Evolutionary conservation across 164 flowering plant species (phyloP), one percentile per base, ranked within the genome.

Genomic region (Dillenia turbinata): DNA sequence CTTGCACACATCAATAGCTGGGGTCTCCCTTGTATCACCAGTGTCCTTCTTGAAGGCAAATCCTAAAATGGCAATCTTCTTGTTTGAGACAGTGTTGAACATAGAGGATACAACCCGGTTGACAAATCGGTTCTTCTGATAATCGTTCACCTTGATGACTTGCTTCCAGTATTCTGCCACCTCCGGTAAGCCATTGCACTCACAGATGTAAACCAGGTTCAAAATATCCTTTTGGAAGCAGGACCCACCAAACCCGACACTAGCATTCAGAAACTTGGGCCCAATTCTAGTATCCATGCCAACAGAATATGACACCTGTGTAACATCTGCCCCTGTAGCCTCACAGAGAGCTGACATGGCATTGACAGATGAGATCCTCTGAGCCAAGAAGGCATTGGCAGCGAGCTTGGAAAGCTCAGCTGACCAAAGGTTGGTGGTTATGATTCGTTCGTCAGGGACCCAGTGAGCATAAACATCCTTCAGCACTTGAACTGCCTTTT

Each of bases 281-380:
- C 97, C 96, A 24, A 89, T 89, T 60, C 94, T 85, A 0, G 86
- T 62, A 75, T 91, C 96, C 66, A 60, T 91, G 9, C 96, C 92
- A 14, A 91, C 87, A 47, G 96, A 81, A 65, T 83, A 83, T 6
- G 96, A 59, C 40, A 91, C 96, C 73, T 89, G 73, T 14, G 79
- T 49, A 9, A 87, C 90, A 72, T 91, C 79, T 12, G 97, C 96
- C 0, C 96, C 97, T 24, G 96, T 91, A 10, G 93, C 96, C 71
- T 91, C 97, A 67, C 97, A 91, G 49, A 91, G 91, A 12, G 97
- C 96, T 10, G 96, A 91, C 93, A 91, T 91, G 65, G 97, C 91
- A 76, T 91, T 91, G 14, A 87, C 84, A 12, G 96, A 90, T 8
- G 95, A 90, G 68, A 86, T 90, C 67, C 93, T 82, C 69, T 91